phyloP scores from a whole-genome alignment of 306 rosid genomes.

The Pterocarpus santalinus region DNA sequence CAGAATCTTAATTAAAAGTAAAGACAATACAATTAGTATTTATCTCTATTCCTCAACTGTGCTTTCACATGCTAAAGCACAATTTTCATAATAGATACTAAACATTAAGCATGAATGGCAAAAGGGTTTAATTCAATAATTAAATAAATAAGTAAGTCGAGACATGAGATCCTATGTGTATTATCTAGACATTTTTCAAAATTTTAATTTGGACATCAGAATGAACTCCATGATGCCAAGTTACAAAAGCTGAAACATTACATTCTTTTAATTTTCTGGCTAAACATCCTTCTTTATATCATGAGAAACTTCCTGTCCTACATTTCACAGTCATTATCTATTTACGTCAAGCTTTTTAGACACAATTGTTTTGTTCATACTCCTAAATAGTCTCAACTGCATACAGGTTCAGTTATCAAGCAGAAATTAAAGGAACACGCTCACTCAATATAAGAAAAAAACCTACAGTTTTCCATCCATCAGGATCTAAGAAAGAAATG shows the following conservation, averaged over 20 bases:
- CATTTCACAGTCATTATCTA: neutral
- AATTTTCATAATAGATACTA: slow-evolving; percentile 17
- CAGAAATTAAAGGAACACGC: neutral
- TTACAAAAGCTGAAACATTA: neutral
- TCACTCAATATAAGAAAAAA: slow-evolving; percentile 3
- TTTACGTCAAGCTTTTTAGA: slow-evolving; percentile 7
- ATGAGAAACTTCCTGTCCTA: slow-evolving; percentile 18
- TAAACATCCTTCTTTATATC: slow-evolving; percentile 16
- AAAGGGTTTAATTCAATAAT: neutral
- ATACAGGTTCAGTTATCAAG: neutral
- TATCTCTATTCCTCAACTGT: slow-evolving; percentile 1
- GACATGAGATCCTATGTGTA: slow-evolving; percentile 13
- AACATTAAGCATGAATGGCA: neutral
- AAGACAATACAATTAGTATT: neutral
- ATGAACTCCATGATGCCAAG: slow-evolving; percentile 1
- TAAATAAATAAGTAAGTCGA: neutral
- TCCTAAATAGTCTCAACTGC: neutral
- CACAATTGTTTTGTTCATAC: neutral
- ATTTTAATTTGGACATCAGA: slow-evolving; percentile 15
- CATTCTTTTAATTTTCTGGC: slow-evolving; percentile 1
- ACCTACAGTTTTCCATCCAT: slow-evolving; percentile 99
- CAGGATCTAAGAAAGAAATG: slow-evolving; percentile 87
- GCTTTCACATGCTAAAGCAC: neutral
- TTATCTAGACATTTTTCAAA: neutral
- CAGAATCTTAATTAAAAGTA: neutral